Base-by-base conservation (phyloP, 2,329 filamentous ascomycete genomes). In the Aureobasidium subglaciale region DNA sequence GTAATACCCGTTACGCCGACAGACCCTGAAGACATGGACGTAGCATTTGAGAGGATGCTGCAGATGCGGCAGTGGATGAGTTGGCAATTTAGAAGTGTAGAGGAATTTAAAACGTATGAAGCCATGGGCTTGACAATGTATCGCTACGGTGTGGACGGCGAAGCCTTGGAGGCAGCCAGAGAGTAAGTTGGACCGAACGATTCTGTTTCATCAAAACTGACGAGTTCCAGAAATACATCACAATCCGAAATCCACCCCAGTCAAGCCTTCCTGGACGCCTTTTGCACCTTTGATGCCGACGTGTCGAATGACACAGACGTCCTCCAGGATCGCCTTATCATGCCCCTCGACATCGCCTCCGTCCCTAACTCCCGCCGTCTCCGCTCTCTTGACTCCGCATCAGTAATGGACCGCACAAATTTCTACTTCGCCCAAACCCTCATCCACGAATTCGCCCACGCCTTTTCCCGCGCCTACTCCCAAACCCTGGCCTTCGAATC, bases 221-320 rank as follows among this genome's bases (percentile, higher is more conserved):
- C 2, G 4, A 1, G 7, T 7, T 1, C 0, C 4, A 48, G 43
- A 2, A 0, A 34, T 2, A 20, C n/a, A 10, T 11, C 2, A 5
- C 43, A 48, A n/a, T 34, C 43, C 6, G 15, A 22, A 3, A 16
- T 48, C 5, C 6, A 2, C 1, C 3, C 34, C 29, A 15, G 18
- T 24, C 18, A 35, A 11, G 20, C 18, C 29, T 48, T n/a, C 7
- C 11, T 48, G 1, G 13, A 16, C 3, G 6, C 34, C 20, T 18
- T 24, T 3, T 6, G 24, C 4, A 20, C 6, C 22, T 34, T 18
- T 6, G 18, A 22, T 10, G 18, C 22, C 1, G 42, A 46, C 42
- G 11, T 22, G 7, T 22, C 25, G 3, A 32, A 46, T 13, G 18
- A 4, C 1, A 24, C 42, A 2, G 4, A 15, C 6, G 13, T 15